Evolutionary conservation across 257 asterid genomes (phyloP), one percentile per base, ranked within the genome.

Genomic region (Nicotiana tomentosiformis): DNA sequence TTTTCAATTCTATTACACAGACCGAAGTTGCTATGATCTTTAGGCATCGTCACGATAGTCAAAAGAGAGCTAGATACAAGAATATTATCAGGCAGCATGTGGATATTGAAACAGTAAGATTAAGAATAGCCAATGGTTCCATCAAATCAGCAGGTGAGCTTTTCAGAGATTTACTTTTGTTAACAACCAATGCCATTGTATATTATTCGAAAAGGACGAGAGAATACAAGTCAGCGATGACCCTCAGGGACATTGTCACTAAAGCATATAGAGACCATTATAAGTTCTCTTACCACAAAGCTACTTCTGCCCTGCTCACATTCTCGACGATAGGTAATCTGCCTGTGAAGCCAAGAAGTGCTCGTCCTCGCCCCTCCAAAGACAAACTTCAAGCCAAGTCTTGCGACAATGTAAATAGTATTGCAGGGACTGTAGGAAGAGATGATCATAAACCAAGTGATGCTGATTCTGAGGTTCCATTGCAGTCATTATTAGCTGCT

Each of bases 51-150:
- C 91, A 92, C 87, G 96, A 94, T 85, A 87, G 98, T 83, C 99
- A 94, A 97, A 93, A 92, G 88, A 91, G 99, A 74, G 93, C 98
- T 7, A 89, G 99, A 83, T 95, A 95, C 86, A 89, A 93, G 87
- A 90, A 88, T 82, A 84, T 91, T 3, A 89, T 94, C 90, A 86
- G 78, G 89, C 91, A 86, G 84, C 99, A 93, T 78, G 23, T 91
- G 89, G 99, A 96, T 78, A 88, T 94, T 23, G 91, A 93, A 80
- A 88, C 90, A 4, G 92, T 94, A 89, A 90, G 90, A 85, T 90
- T 97, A 80, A 92, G 88, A 89, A 84, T 94, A 78, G 33, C 79
- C 39, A 86, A 84, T 32, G 30, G 81, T 30, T 88, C 91, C 68
- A 90, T 95, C 82, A 87, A 67, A 68, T 84, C 95, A 17, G 88